Base-by-base conservation (phyloP, 805 yeast species). In the Saccharomycopsis fermentans region DNA sequence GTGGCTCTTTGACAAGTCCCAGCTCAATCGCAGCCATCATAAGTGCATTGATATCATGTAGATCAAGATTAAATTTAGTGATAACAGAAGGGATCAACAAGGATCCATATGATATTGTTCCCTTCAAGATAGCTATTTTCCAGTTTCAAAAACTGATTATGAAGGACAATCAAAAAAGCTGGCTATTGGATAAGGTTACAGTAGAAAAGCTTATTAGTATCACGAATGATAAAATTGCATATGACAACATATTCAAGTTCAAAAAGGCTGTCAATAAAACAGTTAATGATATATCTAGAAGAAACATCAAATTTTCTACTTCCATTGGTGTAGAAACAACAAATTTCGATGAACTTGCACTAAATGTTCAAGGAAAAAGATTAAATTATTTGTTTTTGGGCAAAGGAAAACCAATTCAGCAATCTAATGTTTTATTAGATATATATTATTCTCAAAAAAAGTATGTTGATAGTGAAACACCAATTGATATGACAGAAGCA, bases 41-140 rank as follows among this genome's bases (percentile, higher is more conserved):
- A 8, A 94, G 97, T 52, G 80, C 89, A 65, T 80, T 89, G 0
- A 69, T 87, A 19, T 83, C 90, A 58, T 79, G 88, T 53, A 77
- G 83, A 54, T 77, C 79, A 55, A 80, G 90, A 63, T 67, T 92
- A 40, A 82, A 89, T 54, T 73, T 84, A 11, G 77, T 75, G 14
- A 48, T 55, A 29, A 59, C 62, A 1, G 55, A 59, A n/a, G 62
- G 58, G n/a, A 59, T 52, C 37, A 12, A 73, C 78, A 34, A 89
- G 66, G 98, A 94, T 67, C 92, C 96, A 0, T 83, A 87, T 66
- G 92, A 87, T 61, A 83, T 82, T 55, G 86, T 83, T 56, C 78
- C 78, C 54, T 86, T 92, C 65, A 78, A 82, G 70, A 69, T 77
- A 2, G 80, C 90, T 6, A 78, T 94, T 27, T 81, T 82, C 1